Conservation (phyloP, 2,329 filamentous ascomycete genomes). For the Neonectria neomacrospora region DNA sequence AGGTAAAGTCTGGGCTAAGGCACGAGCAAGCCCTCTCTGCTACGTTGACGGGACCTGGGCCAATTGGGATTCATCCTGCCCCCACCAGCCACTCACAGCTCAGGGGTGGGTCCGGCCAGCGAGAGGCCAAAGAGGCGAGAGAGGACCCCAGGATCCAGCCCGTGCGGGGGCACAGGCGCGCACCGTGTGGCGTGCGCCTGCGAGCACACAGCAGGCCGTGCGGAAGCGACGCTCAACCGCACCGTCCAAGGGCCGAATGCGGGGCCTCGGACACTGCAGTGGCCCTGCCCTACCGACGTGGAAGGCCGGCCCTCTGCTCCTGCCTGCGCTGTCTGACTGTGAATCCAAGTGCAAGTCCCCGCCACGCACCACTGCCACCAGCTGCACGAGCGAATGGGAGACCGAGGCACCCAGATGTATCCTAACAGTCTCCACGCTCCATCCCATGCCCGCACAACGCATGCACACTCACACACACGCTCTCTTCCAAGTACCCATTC, state of each 20-base stretch:
- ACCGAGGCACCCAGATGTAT: not conserved
- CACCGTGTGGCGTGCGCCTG: conserved; percentile 12
- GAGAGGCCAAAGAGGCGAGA: not conserved
- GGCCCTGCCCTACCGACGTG: conserved; percentile 8
- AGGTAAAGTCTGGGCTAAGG: conserved; percentile 1
- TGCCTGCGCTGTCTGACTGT: conserved; percentile 4
- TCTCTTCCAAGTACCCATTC: conserved; percentile 10
- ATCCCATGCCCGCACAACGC: conserved; percentile 12
- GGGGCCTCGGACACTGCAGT: not conserved
- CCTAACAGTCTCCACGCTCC: conserved; percentile 2
- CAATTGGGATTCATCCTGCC: conserved; percentile 14
- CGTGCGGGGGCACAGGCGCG: not conserved
- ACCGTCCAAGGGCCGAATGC: conserved; percentile 8
- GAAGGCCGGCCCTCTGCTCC: not conserved
- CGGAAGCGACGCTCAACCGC: not conserved
- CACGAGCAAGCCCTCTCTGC: conserved; percentile 1
- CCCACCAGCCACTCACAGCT: conserved; percentile 14
- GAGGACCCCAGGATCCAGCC: not conserved
- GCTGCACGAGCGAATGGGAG: conserved; percentile 13
- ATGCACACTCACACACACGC: conserved; percentile 14
- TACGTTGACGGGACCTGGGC: not conserved
- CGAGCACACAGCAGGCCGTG: not conserved
- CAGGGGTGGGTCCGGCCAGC: conserved; percentile 19
- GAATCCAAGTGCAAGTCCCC: conserved; percentile 16
- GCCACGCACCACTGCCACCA: not conserved